phyloP scores from a whole-genome alignment of 225 moss, liverwort and hornwort species.

The Asterella californica region DNA sequence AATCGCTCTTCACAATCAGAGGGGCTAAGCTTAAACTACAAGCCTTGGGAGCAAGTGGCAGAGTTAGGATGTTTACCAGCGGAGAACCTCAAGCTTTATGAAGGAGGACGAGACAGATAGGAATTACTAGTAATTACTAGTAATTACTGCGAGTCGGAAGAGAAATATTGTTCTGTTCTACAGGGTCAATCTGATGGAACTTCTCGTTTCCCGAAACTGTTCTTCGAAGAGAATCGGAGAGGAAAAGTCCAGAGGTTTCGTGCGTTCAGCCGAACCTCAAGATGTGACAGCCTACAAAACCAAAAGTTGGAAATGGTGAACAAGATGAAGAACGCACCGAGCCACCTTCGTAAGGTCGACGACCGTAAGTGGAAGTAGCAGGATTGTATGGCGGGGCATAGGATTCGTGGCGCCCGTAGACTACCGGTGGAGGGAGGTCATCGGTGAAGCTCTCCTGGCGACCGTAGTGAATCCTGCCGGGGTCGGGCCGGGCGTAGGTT shows the following conservation, averaged over 20 bases:
- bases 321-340: conserved; percentile 23
- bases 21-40: not conserved
- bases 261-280: not conserved
- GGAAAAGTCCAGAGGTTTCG: no score
- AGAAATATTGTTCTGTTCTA: no score
- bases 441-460: conserved; percentile 44
- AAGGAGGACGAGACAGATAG: no score
- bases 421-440: conserved; percentile 11
- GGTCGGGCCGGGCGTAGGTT: conserved; percentile 15
- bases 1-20: not conserved
- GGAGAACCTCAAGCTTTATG: no score
- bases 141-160: no score
- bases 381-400: conserved; percentile 30
- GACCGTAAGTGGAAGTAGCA: conserved; percentile 26
- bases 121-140: no score
- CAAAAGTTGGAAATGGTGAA: not conserved
- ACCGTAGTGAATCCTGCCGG: conserved; percentile 43
- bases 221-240: no score
- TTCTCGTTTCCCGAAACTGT: no score
- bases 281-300: not conserved
- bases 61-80: no score
- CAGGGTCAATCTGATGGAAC: no score
- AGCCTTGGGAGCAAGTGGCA: no score
- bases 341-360: conserved; percentile 33
- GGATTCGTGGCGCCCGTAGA: conserved; percentile 8